Evolutionary conservation across 108 stramenopile genomes (phyloP), one percentile per base, ranked within the genome.

Genomic region (Mediolabrus comicus): DNA sequence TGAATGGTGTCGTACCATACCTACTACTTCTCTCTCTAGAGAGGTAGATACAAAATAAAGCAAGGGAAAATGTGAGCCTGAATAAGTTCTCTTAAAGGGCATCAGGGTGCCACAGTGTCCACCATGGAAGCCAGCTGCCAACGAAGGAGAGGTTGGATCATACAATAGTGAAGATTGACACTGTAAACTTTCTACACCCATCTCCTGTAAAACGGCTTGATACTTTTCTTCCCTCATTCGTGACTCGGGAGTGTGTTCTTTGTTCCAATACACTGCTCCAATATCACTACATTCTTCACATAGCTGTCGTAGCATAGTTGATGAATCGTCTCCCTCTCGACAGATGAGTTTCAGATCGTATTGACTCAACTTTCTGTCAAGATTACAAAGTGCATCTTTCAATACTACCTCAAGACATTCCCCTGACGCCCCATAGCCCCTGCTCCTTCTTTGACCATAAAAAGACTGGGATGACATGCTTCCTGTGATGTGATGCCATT

Each of bases 41-140:
- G n/a, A n/a, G n/a, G n/a, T n/a, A n/a, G 38, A 3, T 39, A 12
- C 38, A 39, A 3, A 12, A 39, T 39, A n/a, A 39, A 39, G 38
- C 38, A n/a, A n/a, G n/a, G n/a, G n/a, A n/a, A n/a, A n/a, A n/a
- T n/a, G n/a, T n/a, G n/a, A n/a, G n/a, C n/a, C n/a, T n/a, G n/a
- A n/a, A 39, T n/a, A 39, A n/a, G 38, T 39, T 39, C 12, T 39
- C 38, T 39, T 25, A 46, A 82, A 82, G 8, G 81, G 81, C 81
- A 82, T 82, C 35, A 82, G 60, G 5, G 81, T 82, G 13, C 71
- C 81, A 46, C 70, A 82, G 33, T 82, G 81, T 3, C 81, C 81
- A n/a, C 75, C 75, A 38, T 77, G 13, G 41, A 82, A 82, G 3
- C 75, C 81, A 7, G 59, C 33, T 25, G 57, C 24, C 32, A 82